Evolutionary conservation across 345 rosid species (phyloP), one percentile per base, ranked within the genome.

Genomic region (Excoecaria cochinchinensis): DNA sequence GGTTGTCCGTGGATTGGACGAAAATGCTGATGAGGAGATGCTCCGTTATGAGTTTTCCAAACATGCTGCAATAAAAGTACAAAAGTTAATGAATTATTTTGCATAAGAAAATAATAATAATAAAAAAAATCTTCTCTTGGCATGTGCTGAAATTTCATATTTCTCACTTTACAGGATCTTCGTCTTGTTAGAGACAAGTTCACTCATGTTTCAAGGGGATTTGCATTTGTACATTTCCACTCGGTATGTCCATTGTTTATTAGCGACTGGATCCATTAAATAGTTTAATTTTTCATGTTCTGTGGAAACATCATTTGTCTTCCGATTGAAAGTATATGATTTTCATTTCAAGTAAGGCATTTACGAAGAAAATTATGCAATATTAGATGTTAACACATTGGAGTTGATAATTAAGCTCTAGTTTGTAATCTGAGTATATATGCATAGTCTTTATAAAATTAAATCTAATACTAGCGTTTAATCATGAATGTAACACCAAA

Each of bases 121-220:
- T 15, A 39, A 47, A 6, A 21, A 55, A 61, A 17, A 17, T 24
- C 46, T 4, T 36, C 19, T 8, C 17, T 55, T 46, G 21, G n/a
- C 10, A 16, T 21, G 24, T 39, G 53, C 16, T 42, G 31, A 36
- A 50, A n/a, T 67, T 67, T 55, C 17, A 50, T 67, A 24, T 25
- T 21, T 40, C 63, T 19, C 75, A 36, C 76, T 75, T 52, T 91
- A 85, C 88, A 95, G 99, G 99, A 93, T 89, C 96, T 95, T 78
- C 97, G 99, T 67, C 98, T 95, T 82, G 97, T 93, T 70, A 89
- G 97, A 85, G 99, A 95, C 87, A 95, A 91, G 84, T 91, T 95
- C 85, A 95, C 99, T 76, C 98, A 95, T 83, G 98, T 91, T 76
- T 93, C 99, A 72, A 89, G 99, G 85, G 98, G 99, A 77, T 95